Conservation (phyloP, 495 filamentous ascomycete genomes). For the Margaritispora aquatica region DNA sequence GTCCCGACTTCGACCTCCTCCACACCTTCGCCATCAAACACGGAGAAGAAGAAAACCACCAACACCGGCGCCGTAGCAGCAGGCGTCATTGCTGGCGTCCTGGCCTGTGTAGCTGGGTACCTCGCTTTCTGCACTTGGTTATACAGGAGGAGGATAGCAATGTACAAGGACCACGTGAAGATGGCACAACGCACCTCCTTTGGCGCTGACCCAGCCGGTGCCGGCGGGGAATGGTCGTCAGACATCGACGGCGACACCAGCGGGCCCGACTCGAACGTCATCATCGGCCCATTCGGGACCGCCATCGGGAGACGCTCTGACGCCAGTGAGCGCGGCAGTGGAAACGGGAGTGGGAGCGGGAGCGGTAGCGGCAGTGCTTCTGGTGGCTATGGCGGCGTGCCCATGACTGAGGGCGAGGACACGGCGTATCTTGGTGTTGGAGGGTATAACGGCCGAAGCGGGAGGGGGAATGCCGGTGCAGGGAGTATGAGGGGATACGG, state of each 20-base stretch:
- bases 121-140: constrained; percentile 68
- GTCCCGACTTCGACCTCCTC: constrained; percentile 27
- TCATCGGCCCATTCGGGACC: constrained; percentile 20
- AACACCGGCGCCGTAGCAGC: constrained; percentile 58
- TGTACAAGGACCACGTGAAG: constrained; percentile 57
- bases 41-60: constrained; percentile 20
- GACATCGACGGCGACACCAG: constrained; percentile 9
- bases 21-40: neutral
- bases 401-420: neutral
- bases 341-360: no score
- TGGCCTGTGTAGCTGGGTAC: constrained; percentile 51
- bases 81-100: constrained; percentile 54
- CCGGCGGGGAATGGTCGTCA: constrained; percentile 3
- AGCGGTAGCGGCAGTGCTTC: constrained; percentile 14
- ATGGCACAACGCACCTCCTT: constrained; percentile 37
- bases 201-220: constrained; percentile 11
- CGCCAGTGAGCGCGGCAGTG: constrained; percentile 12
- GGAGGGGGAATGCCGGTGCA: constrained; percentile 16
- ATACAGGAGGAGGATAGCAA: constrained; percentile 54
- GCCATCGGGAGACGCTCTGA: neutral
- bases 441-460: neutral
- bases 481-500: neutral
- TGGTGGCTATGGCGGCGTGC: constrained; percentile 4
- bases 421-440: constrained; percentile 11
- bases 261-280: neutral